A percentile compares a stretch with the other conserved stretches of the same genome.
Evolutionary conservation across 768 basidiomycete genomes (phyloP).

Genomic region (Mycena alexandri): DNA sequence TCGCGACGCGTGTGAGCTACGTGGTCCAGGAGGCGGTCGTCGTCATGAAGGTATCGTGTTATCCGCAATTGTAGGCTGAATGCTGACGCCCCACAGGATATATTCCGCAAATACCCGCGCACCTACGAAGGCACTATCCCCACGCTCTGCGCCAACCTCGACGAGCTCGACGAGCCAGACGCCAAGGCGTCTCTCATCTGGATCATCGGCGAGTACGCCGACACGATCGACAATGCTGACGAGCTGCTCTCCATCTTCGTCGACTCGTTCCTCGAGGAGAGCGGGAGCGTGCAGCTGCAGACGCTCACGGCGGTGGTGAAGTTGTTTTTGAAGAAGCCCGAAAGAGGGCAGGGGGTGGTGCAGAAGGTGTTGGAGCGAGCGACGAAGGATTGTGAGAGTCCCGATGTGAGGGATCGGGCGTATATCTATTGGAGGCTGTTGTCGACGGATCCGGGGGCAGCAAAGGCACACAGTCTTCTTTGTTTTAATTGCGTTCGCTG

Average conservation of each 20-base stretch:
- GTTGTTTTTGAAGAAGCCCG: conserved; percentile 95
- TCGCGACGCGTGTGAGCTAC: conserved; percentile 93
- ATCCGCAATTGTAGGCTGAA: conserved; percentile 1
- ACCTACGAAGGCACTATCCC: conserved; percentile 98
- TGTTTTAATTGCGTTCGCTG: neutral
- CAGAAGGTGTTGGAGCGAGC: conserved; percentile 94
- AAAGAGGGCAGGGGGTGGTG: conserved; percentile 91
- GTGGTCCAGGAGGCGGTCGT: conserved; percentile 99
- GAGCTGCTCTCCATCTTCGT: conserved; percentile 93
- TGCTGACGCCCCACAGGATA: conserved; percentile 71
- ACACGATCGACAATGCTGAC: conserved; percentile 97
- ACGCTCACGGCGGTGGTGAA: conserved; percentile 97
- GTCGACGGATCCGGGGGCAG: conserved; percentile 94
- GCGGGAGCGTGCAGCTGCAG: conserved; percentile 87
- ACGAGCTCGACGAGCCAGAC: conserved; percentile 97
- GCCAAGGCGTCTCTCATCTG: conserved; percentile 98
- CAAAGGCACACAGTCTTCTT: conserved; percentile 74
- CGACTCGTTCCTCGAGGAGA: conserved; percentile 93
- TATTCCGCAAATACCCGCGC: conserved; percentile 97
- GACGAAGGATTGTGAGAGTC: conserved; percentile 96
- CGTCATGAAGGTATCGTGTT: conserved; percentile 88
- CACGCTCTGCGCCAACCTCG: conserved; percentile 92
- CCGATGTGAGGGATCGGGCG: conserved; percentile 95
- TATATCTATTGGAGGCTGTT: conserved; percentile 98
- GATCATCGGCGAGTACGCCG: conserved; percentile 99